Percentiles rank a stretch among this genome's conserved stretches.
Conservation (phyloP, 257 asterid species). For the Paraleonurus japonicus region DNA sequence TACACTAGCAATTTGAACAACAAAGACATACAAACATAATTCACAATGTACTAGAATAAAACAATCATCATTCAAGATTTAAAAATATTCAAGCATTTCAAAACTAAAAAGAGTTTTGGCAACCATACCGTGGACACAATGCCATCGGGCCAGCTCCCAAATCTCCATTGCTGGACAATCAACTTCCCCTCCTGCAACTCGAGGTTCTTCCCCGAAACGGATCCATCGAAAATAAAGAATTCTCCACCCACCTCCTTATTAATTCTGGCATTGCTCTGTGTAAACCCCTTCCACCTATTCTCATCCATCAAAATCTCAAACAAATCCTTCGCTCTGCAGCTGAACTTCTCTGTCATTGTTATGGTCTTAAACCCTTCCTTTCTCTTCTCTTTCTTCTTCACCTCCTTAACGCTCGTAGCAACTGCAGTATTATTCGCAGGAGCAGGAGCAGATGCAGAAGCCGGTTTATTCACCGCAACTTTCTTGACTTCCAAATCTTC, state of each 20-base stretch:
- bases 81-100: background rate
- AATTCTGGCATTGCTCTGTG: constrained; percentile 90
- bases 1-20: background rate
- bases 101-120: background rate
- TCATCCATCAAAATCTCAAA: constrained; percentile 94
- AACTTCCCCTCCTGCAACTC: constrained; percentile 81
- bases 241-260: constrained; percentile 87
- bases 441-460: constrained; percentile 28
- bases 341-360: constrained; percentile 81
- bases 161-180: constrained; percentile 91
- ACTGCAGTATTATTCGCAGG: constrained; percentile 15
- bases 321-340: constrained; percentile 73
- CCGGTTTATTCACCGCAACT: constrained; percentile 36
- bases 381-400: constrained; percentile 47
- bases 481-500: constrained; percentile 82
- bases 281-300: constrained; percentile 95
- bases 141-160: constrained; percentile 96
- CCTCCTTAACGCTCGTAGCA: constrained; percentile 31
- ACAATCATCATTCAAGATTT: background rate
- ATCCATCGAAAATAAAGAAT: constrained; percentile 80
- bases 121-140: constrained; percentile 61
- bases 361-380: constrained; percentile 93
- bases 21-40: background rate
- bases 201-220: constrained; percentile 72
- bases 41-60: background rate